Percentiles rank a stretch among this genome's conserved stretches.
Evolutionary conservation across 2,329 filamentous ascomycete genomes (phyloP).

Genomic region (Torrubiellomyces zombiae): DNA sequence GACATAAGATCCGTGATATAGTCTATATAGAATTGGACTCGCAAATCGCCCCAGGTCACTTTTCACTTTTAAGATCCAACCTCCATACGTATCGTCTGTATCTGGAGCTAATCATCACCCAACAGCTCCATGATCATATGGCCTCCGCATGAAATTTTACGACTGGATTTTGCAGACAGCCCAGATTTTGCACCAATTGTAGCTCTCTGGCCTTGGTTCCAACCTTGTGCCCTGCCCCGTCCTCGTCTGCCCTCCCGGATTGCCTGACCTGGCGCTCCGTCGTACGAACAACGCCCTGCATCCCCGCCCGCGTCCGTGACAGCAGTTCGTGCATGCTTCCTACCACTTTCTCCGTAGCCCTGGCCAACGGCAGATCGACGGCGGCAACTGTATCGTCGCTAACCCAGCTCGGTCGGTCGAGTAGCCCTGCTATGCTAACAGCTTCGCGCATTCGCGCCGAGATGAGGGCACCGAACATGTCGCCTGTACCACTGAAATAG

Average conservation of each 20-base stretch:
- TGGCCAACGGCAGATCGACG: slow-evolving; percentile 63
- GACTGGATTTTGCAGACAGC: slow-evolving; percentile 48
- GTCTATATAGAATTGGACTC: no score
- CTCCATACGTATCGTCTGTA: no score
- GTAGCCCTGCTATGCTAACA: slow-evolving; percentile 32
- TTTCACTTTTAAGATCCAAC: no score
- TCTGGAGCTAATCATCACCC: no score
- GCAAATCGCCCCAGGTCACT: no score
- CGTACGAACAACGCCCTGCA: slow-evolving; percentile 33
- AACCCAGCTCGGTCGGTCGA: slow-evolving; percentile 49
- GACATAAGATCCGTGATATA: no score
- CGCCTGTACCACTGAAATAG: slow-evolving; percentile 91
- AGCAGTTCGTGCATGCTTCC: slow-evolving; percentile 86
- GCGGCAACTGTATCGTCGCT: slow-evolving; percentile 55
- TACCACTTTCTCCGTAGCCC: slow-evolving; percentile 70
- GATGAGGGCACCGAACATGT: slow-evolving; percentile 94
- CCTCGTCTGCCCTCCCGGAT: slow-evolving; percentile 29
- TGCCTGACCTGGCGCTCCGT: slow-evolving; percentile 24
- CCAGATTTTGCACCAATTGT: slow-evolving; percentile 59
- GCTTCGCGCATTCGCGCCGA: slow-evolving; percentile 79
- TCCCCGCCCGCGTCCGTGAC: slow-evolving; percentile 46
- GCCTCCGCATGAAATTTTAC: slow-evolving; percentile 43
- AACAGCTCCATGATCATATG: no score
- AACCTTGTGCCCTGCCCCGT: slow-evolving; percentile 48
- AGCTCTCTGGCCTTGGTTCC: slow-evolving; percentile 80